Evolutionary conservation across 1,284 basidiomycete species (phyloP).

Genomic region (Porphyrellus sp.): DNA sequence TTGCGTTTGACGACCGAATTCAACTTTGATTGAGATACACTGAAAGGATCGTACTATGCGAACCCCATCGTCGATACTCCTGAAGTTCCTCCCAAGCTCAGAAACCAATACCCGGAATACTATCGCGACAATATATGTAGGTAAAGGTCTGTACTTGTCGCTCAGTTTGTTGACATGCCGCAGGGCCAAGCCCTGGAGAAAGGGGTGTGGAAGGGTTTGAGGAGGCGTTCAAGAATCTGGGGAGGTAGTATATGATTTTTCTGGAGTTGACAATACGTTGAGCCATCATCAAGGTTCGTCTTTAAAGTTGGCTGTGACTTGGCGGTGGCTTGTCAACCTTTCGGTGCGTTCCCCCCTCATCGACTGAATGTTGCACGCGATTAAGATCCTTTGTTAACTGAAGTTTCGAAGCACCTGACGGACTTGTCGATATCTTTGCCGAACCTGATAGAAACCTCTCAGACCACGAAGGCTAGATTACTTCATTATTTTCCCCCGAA

Average conservation of each 20-base stretch:
- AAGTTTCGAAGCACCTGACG: slow-evolving; percentile 61
- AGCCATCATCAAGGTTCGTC: slow-evolving; percentile 53
- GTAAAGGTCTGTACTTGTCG: slow-evolving; percentile 18
- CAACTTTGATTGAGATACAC: slow-evolving; percentile 49
- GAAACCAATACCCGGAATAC: slow-evolving; percentile 68
- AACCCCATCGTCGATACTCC: slow-evolving; percentile 75
- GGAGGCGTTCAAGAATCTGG: slow-evolving; percentile 80
- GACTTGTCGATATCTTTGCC: slow-evolving; percentile 64
- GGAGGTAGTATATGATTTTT: slow-evolving; percentile 45
- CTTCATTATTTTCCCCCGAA: slow-evolving; percentile 86
- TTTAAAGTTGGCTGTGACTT: slow-evolving; percentile 78
- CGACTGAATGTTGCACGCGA: background rate
- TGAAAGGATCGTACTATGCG: slow-evolving; percentile 92
- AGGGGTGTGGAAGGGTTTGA: slow-evolving; percentile 73
- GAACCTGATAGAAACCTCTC: slow-evolving; percentile 59
- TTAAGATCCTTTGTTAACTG: slow-evolving; percentile 1
- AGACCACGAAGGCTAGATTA: slow-evolving; percentile 80
- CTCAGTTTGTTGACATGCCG: background rate
- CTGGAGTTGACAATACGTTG: background rate
- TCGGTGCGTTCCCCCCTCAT: slow-evolving; percentile 50
- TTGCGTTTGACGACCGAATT: background rate
- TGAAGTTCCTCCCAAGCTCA: slow-evolving; percentile 52
- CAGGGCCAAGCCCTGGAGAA: slow-evolving; percentile 70
- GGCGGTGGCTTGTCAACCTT: slow-evolving; percentile 82
- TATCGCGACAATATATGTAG: slow-evolving; percentile 75